Conservation (phyloP, 2,329 filamentous ascomycete genomes). For the Aspergillus niger region DNA sequence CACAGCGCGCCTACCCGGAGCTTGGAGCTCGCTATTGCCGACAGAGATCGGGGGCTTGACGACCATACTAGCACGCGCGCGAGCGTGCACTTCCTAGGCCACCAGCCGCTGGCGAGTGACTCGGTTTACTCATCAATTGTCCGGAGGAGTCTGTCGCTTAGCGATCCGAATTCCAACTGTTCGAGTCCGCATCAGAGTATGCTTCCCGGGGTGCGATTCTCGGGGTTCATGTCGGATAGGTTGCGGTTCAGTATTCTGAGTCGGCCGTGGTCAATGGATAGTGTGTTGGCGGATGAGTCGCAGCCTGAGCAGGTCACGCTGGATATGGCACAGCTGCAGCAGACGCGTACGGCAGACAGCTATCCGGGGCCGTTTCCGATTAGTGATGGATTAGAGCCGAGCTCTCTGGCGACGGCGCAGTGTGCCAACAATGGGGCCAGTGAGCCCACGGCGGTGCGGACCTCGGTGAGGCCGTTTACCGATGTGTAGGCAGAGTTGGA, state of each 20-base stretch:
- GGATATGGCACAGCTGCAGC: slow-evolving; percentile 16
- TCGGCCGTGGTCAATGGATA: slow-evolving; percentile 19
- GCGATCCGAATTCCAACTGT: slow-evolving; percentile 11
- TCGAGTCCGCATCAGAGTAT: slow-evolving; percentile 14
- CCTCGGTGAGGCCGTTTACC: slow-evolving; percentile 34
- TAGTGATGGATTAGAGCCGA: slow-evolving; percentile 31
- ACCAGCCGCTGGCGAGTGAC: slow-evolving; percentile 18
- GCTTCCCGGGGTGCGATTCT: slow-evolving; percentile 18
- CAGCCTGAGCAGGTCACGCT: slow-evolving; percentile 15
- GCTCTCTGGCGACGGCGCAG: slow-evolving; percentile 28
- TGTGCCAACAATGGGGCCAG: background rate
- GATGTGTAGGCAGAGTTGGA: slow-evolving; percentile 20
- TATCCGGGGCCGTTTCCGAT: slow-evolving; percentile 37
- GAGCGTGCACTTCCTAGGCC: background rate
- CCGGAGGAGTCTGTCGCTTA: slow-evolving; percentile 13
- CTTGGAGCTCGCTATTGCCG: background rate
- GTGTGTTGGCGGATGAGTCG: slow-evolving; percentile 12
- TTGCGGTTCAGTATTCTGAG: slow-evolving; percentile 12
- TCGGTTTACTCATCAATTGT: slow-evolving; percentile 25
- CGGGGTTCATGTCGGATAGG: slow-evolving; percentile 15
- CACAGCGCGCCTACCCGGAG: background rate
- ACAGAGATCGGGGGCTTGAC: background rate
- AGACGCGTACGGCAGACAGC: slow-evolving; percentile 30
- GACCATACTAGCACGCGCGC: background rate
- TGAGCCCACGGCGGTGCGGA: slow-evolving; percentile 26